Percentiles rank a stretch among this genome's conserved stretches.
Evolutionary conservation across 345 rosid genomes (phyloP).

Genomic region (Dipteronia sinensis): DNA sequence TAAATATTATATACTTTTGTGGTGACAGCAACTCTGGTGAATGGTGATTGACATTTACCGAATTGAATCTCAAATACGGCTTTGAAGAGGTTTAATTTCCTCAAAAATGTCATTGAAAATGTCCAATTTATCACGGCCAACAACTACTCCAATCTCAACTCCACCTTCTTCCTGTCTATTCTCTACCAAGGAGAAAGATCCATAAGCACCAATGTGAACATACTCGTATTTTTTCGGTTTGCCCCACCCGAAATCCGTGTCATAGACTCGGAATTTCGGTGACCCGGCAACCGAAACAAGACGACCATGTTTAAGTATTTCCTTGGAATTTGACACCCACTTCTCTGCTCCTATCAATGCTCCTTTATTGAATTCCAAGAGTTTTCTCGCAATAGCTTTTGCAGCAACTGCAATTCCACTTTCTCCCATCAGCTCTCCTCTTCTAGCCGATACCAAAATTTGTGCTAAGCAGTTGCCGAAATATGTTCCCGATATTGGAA

Average conservation of each 20-base stretch:
- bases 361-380: conserved; percentile 23
- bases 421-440: conserved; percentile 29
- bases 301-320: conserved; percentile 18
- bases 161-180: conserved; percentile 27
- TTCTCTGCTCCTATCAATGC: conserved; percentile 26
- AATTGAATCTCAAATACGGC: no score
- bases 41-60: no score
- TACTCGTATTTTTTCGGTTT: conserved; percentile 28
- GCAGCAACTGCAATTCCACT: conserved; percentile 35
- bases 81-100: no score
- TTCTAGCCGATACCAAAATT: conserved; percentile 23
- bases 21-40: no score
- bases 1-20: no score
- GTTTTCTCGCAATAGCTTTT: conserved; percentile 24
- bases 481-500: conserved; percentile 35
- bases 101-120: conserved; percentile 13
- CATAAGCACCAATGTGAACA: conserved; percentile 20
- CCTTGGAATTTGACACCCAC: conserved; percentile 18
- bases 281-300: conserved; percentile 31
- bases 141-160: background rate
- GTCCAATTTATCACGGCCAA: conserved; percentile 17
- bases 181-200: conserved; percentile 21
- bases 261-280: conserved; percentile 29
- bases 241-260: conserved; percentile 34
- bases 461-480: conserved; percentile 38